Base-by-base conservation (phyloP, 805 yeast genomes). In the Barnettozyma vustinii region DNA sequence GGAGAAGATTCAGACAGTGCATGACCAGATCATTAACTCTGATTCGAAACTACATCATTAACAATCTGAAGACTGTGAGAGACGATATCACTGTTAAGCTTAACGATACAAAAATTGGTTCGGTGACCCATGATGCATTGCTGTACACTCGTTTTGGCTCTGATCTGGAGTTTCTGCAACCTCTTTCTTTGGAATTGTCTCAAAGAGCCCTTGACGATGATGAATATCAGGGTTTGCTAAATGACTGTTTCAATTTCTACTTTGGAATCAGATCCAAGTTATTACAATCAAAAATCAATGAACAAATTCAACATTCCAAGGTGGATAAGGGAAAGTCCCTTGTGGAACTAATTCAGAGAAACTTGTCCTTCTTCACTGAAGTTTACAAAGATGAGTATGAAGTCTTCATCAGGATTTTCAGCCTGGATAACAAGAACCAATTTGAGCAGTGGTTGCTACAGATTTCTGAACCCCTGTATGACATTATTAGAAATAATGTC, bases 21-120 rank as follows among this genome's bases (percentile, higher is more conserved):
- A 73, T 89, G 75, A 81, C 91, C 1, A 75, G 96, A 50, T 83
- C 95, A 1, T 72, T 89, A 42, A 81, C 94, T 0, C 70, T 92
- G 51, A 78, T 89, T 15, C 76, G 84, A 53, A 87, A 83, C 58
- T 88, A 83, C 60, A 66, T 87, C 47, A 72, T 71, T 9, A 61
- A 58, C 36, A 70, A 65, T 48, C 53, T 79, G 48, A 71, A 72
- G 48, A 61, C 56, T 25, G 53, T 64, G 2, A 57, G 61, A 45
- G 59, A 54, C 48, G 69, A 68, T 15, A 60, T 72, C 27, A 47
- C 52, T 1, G 46, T 50, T 12, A 68, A 65, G 46, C 19, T 66
- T 2, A 18, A 52, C 2, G 52, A 50, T 18, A 46, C 59, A 1
- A 61, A 64, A 20, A 44, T 61, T 7, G 64, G 63, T 40, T 65